Base-by-base conservation (phyloP, 2,329 filamentous ascomycete genomes). In the Colletotrichum siamense region DNA sequence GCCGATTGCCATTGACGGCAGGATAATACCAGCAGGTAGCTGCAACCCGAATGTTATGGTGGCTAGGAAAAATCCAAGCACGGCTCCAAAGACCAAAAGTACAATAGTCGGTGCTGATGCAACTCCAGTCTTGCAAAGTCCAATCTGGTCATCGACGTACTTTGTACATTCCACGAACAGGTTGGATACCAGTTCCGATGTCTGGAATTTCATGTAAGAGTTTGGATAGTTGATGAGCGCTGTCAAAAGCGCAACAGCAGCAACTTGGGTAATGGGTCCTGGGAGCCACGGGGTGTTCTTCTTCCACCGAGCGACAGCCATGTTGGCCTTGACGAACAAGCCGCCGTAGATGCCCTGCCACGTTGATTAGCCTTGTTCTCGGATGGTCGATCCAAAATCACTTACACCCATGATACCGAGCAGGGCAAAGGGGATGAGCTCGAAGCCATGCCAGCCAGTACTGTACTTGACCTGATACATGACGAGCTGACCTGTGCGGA, bases 391-490 rank as follows among this genome's bases (percentile, higher is more conserved):
- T 44, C 3, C 24, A 18, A 5, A 62, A 6, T 83, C 89, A 78
- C 89, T 78, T 83, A 91, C 89, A 5, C 97, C 97, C 7, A 98
- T 85, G 44, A 99, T 92, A 8, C 97, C 97, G 4, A 99, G 91
- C 28, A 98, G 86, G 44, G 93, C 92, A 82, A 98, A 99, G 0
- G 96, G 96, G 34, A 98, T 86, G 28, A 99, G 91, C 83, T 99
- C 97, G 81, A 99, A 99, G 52, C 94, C 95, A 84, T 99, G 96
- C 96, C 96, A 99, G 64, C 94, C 94, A 32, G 93, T 93, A 79
- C 94, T 96, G 84, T 98, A 99, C 44, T 95, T 96, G 81, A 98
- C 96, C 85, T 99, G 96, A 83, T 98, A 99, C 71, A 99, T 88
- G 62, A 99, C 97, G 69, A 99, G 94, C 84, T 99, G 98, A 70